Conservation (phyloP, 345 rosid genomes). For the Firmiana major region DNA sequence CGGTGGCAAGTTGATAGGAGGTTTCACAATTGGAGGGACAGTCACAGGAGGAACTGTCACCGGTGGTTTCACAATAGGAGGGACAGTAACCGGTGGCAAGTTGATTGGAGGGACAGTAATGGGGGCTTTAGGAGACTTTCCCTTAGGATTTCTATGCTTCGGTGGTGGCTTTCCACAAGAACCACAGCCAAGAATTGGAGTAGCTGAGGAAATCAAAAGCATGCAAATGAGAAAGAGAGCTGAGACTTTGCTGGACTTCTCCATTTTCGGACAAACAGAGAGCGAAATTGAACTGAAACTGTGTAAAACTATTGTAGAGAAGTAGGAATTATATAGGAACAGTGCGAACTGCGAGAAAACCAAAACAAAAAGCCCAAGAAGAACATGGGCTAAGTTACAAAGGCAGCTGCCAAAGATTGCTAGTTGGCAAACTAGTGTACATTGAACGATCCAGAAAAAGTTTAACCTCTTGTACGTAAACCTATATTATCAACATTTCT, state of each 20-base stretch:
- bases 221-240: conserved; percentile 54
- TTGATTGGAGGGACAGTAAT: conserved; percentile 22
- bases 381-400: conserved; percentile 27
- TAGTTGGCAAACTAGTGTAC: too few species aligned
- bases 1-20: conserved; percentile 30
- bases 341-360: conserved; percentile 17
- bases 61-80: conserved; percentile 33
- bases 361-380: conserved; percentile 15
- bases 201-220: conserved; percentile 48
- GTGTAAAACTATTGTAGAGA: conserved; percentile 14
- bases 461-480: too few species aligned
- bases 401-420: too few species aligned
- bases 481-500: too few species aligned
- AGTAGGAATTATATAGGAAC: conserved; percentile 35
- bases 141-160: conserved; percentile 32
- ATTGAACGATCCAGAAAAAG: too few species aligned
- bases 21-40: conserved; percentile 30
- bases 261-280: conserved; percentile 31
- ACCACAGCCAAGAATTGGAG: conserved; percentile 56
- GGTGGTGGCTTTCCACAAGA: conserved; percentile 39
- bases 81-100: conserved; percentile 33
- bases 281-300: background rate
- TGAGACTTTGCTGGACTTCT: conserved; percentile 39
- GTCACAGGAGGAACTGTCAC: conserved; percentile 25
- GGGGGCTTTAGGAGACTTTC: background rate